Conservation (phyloP, 345 rosid species). For the Euphorbia pulcherrima region DNA sequence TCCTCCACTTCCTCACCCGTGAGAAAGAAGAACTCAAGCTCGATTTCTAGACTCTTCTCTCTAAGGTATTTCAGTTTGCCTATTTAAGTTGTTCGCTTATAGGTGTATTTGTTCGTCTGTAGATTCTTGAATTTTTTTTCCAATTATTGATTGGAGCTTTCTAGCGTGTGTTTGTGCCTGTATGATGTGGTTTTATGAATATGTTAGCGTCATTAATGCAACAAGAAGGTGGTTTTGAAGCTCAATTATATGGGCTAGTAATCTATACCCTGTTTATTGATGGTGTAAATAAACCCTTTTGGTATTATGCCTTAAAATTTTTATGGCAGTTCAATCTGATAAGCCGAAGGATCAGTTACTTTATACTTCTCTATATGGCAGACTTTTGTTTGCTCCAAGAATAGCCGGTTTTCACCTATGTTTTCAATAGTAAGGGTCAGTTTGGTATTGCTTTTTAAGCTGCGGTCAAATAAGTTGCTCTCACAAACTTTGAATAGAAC, state of each 20-base stretch:
- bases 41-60: slow-evolving; percentile 38
- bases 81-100: not conserved
- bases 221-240: not conserved
- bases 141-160: no score
- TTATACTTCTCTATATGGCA: not conserved
- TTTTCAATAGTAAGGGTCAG: not conserved
- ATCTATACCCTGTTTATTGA: no score
- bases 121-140: not conserved
- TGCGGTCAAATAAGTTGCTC: no score
- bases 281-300: no score
- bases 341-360: not conserved
- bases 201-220: no score
- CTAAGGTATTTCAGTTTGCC: slow-evolving; percentile 24
- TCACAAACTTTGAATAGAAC: no score
- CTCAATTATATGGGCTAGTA: not conserved
- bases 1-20: slow-evolving; percentile 58
- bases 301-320: no score
- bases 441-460: no score
- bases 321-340: no score
- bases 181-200: no score
- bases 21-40: slow-evolving; percentile 77
- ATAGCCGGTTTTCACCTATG: not conserved
- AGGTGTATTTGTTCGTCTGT: not conserved
- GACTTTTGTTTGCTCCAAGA: not conserved
- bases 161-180: not conserved